Base-by-base conservation (phyloP, 2,329 filamentous ascomycete genomes). In the Epichloe festucae region DNA sequence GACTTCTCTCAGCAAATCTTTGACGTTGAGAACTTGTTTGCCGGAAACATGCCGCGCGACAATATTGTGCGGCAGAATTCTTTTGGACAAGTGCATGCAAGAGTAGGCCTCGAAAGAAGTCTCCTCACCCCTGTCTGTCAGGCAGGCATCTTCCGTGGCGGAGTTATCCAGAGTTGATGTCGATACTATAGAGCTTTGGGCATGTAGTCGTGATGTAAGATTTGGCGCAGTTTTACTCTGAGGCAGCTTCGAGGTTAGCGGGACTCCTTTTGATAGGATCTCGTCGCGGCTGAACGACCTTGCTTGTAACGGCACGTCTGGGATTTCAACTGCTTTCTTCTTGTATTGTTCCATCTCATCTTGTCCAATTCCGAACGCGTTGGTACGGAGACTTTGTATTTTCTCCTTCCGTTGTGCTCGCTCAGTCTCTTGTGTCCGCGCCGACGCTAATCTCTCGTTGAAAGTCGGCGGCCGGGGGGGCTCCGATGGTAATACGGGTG, bases 61-160 rank as follows among this genome's bases (percentile, higher is more conserved):
- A 17, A 86, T 83, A 21, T 79, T 78, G 65, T 97, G 90, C 2
- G 89, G 86, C 45, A 97, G 77, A 39, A 89, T 84, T 35, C 93
- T 82, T 55, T 83, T 89, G 4, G 85, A 87, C 14, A 98, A 76
- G 63, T 96, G 89, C 39, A 90, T 73, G 34, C 82, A 81, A 5
- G 93, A 96, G 65, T 90, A 95, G 2, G 87, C 79, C 60, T 98
- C 93, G 60, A 93, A 94, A 2, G 84, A 77, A 1, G 76, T 66
- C 46, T 65, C 56, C 23, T 60, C 63, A 11, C 58, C 54, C n/a
- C 57, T 51, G 46, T 57, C 58, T 10, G 53, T 54, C 4, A 60
- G 52, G 0, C 55, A 53, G 8, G 50, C 53, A 35, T 60, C 60
- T 44, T 52, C 45, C 27, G 17, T 31, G 31, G 46, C 15, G 10